A percentile compares a stretch with the other conserved stretches of the same genome.
Evolutionary conservation across 2,329 filamentous ascomycete genomes (phyloP).

Genomic region (Aureobasidium sp.): DNA sequence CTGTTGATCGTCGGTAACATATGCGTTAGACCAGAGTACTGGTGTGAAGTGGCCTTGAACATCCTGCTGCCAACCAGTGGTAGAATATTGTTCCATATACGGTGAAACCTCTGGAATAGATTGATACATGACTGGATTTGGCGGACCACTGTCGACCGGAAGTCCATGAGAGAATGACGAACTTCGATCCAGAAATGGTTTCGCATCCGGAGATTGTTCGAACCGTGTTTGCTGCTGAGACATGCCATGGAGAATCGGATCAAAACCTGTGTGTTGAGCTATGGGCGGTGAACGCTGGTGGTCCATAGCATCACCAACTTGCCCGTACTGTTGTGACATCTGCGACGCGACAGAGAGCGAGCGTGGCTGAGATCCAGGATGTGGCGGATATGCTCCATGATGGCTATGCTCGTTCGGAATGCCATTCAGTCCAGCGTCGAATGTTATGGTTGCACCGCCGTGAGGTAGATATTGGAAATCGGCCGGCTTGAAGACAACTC

Average conservation of each 20-base stretch:
- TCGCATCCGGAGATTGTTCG: background rate
- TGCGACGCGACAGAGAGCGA: constrained; percentile 2
- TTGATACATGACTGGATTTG: constrained; percentile 1
- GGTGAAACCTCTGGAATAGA: background rate
- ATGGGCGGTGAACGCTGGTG: background rate
- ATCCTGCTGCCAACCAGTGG: constrained; percentile 3
- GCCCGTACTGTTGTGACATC: background rate
- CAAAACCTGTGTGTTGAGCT: background rate
- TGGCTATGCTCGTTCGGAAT: background rate
- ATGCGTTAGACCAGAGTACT: constrained; percentile 9
- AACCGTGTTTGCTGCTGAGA: background rate
- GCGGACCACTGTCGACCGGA: background rate
- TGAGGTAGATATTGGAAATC: constrained; percentile 45
- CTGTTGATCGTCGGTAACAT: constrained; percentile 2
- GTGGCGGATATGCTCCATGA: background rate
- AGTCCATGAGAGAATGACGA: background rate
- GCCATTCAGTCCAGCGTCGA: constrained; percentile 21
- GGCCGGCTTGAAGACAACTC: constrained; percentile 72
- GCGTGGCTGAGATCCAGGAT: background rate
- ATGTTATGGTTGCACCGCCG: constrained; percentile 33
- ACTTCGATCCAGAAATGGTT: background rate
- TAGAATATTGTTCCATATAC: background rate
- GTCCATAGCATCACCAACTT: background rate
- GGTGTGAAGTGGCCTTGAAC: constrained; percentile 3
- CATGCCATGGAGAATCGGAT: constrained; percentile 7